Evolutionary conservation across 169 alveolate species (phyloP), one percentile per base, ranked within the genome.

Genomic region (Blepharisma undulans): DNA sequence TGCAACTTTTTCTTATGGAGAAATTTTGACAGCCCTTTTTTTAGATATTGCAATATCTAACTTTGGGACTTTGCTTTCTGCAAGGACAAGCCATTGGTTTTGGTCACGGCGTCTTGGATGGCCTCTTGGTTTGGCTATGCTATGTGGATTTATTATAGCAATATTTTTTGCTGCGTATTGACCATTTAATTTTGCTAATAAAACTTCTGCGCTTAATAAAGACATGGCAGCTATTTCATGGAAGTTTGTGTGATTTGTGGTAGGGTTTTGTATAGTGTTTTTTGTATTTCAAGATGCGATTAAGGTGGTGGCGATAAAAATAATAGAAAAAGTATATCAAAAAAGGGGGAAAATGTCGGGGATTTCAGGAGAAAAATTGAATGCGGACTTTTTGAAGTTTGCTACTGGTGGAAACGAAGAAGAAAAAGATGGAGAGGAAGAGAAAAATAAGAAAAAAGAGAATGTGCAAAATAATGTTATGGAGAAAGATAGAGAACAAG

Each of bases 211-310:
- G 18, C 3, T 25, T 22, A 74, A 6, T 74, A 29, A 22, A 74
- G 80, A 74, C 95, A 86, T 95, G 95, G 33, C 29, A 74, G 61
- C 87, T 1, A 79, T 79, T 79, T 30, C 72, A 14, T 27, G 71
- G 10, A 79, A 79, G 66, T 4, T 2, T 2, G 19, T n/a, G 14
- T 29, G 36, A 16, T 79, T 27, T 27, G 61, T 79, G 27, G 29
- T 25, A 33, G 87, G 87, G 29, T 79, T 27, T 32, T 30, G 66
- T 6, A 30, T 79, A 33, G 30, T 79, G 61, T 79, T 29, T 22
- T 79, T 79, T 79, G 29, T 79, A 33, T 4, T 79, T 0, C 66
- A 79, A 33, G 87, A 79, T 33, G 27, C 14, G 10, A 27, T 2
- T 4, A 79, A 79, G 76, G 61, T 29, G 8, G 1, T 27, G 61